These are phyloP conservation scores for Musa beccarii DNA, from an alignment of 176 grass and related monocot genomes.

Conservation along the genomic window DNA sequence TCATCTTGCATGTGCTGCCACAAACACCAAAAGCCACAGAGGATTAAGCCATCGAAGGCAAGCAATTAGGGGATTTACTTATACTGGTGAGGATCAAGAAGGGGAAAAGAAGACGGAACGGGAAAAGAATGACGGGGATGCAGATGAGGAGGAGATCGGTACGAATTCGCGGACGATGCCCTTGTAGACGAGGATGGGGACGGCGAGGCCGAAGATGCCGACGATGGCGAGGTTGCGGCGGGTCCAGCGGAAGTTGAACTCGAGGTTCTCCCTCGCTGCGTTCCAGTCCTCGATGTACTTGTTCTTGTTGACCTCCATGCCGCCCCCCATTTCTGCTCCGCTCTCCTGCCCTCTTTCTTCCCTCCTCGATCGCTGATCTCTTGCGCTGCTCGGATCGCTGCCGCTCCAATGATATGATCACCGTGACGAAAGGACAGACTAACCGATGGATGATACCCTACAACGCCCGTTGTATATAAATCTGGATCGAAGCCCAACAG, in stretches of 20 bases:
- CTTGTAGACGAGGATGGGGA: slow-evolving; percentile 73
- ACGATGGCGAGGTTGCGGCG: slow-evolving; percentile 63
- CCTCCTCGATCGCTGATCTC: not conserved
- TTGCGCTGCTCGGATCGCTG: too few relatives aligned
- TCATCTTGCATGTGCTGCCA: slow-evolving; percentile 99
- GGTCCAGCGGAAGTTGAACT: slow-evolving; percentile 62
- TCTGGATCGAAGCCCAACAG: too few relatives aligned
- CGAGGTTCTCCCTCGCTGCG: slow-evolving; percentile 58
- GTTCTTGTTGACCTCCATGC: slow-evolving; percentile 86
- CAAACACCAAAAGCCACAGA: slow-evolving; percentile 9
- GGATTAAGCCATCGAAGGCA: too few relatives aligned
- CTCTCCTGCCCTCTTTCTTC: slow-evolving; percentile 2
- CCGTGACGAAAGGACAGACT: too few relatives aligned
- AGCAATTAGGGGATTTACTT: not conserved
- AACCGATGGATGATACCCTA: too few relatives aligned
- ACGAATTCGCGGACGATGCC: slow-evolving; percentile 80
- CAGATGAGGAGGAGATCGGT: not conserved
- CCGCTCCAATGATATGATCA: too few relatives aligned
- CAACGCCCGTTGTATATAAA: too few relatives aligned
- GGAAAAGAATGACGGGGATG: not conserved
- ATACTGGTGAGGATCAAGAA: not conserved
- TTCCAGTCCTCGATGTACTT: slow-evolving; percentile 69
- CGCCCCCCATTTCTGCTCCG: slow-evolving; percentile 48
- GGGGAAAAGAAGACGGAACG: not conserved
- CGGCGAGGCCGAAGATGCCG: slow-evolving; percentile 65